Base-by-base conservation (phyloP, 2,329 filamentous ascomycete species). In the Paracorniculantispora psalliotae region DNA sequence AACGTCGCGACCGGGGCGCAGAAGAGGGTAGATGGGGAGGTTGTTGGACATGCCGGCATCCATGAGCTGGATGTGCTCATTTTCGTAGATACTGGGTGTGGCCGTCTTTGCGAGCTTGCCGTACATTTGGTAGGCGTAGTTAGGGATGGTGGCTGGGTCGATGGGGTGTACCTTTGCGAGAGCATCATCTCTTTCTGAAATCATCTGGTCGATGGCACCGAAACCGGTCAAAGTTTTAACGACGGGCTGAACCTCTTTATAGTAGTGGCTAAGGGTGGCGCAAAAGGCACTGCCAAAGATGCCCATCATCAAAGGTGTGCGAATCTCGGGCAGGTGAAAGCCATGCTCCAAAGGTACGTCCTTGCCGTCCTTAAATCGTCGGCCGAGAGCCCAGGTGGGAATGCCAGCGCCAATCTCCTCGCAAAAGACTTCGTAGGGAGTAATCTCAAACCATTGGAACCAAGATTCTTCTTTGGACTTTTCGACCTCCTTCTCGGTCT, bases 1-100 rank as follows among this genome's bases (percentile, higher is more conserved):
- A 6, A 99, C 88, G 59, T 96, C 83, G 37, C 94, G 84, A 2
- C 92, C 93, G 0, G 91, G 91, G 12, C 94, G 86, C 19, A 99
- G 85, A 3, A 97, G 81, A 0, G 94, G 94, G 70, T 99, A 99
- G 44, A 97, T 92, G 1, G 94, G 94, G 9, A 99, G 79, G 68
- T 99, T 99, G 71, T 99, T 97, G 64, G 90, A 96, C 94, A 99
- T 99, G 53, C 94, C 94, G 1, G 94, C 92, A 72, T 99, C 94
- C 92, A 97, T 97, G 17, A 93, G 81, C 63, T 90, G 87, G 19
- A 93, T 80, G 70, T 96, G 88, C 47, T 87, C 80, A 15, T 80
- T 81, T 19, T 84, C 78, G 66, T 90, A 86, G 41, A 96, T 84
- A 60, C 85, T 91, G 33, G 87, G 83, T 0, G 94, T 92, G n/a